Evolutionary conservation across 192 early-diverging fungal genomes (phyloP), one percentile per base, ranked within the genome.

Genomic region (Chytriomyces sp.): DNA sequence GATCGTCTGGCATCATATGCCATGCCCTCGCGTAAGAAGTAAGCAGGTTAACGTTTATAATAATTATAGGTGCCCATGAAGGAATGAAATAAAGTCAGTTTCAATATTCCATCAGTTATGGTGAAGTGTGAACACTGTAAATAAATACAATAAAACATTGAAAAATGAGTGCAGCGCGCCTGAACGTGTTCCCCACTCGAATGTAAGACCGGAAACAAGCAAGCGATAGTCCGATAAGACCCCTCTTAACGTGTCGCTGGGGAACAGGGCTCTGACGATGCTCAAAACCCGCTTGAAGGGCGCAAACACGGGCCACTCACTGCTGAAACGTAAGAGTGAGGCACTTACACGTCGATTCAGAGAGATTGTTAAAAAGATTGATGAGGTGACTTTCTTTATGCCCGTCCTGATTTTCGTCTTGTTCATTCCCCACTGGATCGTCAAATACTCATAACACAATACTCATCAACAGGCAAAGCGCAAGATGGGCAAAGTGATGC

Each of bases 401-500:
- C 43, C 10, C 50, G 7, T 77, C n/a, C 9, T 75, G 64, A 43
- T 82, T 47, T 5, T 10, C 11, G 20, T 75, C 9, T 7, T 28
- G 11, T 26, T 16, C 72, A 45, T 73, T 53, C 78, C 79, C 79
- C 35, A 48, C 18, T 57, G 20, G 50, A 26, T 59, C 13, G 8
- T 76, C 5, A 46, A 46, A 44, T 49, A 61, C 77, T 24, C 64
- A 23, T 2, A 77, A 60, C 11, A 76, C 24, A 28, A 18, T 18
- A 16, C 35, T 1, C 72, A 10, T 72, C 11, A 18, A 20, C 79
- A 95, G 94, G 91, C 96, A 60, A 99, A 99, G 79, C 85, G 92
- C 57, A 96, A 97, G 86, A 99, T 99, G 98, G 97, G 97, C 67
- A 96, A 94, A 81, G 92, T 99, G 57, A 94, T 99, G 94, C 97